Evolutionary conservation across 768 basidiomycete genomes (phyloP), one percentile per base, ranked within the genome.

Genomic region (Candolleomyces aberdarensis): DNA sequence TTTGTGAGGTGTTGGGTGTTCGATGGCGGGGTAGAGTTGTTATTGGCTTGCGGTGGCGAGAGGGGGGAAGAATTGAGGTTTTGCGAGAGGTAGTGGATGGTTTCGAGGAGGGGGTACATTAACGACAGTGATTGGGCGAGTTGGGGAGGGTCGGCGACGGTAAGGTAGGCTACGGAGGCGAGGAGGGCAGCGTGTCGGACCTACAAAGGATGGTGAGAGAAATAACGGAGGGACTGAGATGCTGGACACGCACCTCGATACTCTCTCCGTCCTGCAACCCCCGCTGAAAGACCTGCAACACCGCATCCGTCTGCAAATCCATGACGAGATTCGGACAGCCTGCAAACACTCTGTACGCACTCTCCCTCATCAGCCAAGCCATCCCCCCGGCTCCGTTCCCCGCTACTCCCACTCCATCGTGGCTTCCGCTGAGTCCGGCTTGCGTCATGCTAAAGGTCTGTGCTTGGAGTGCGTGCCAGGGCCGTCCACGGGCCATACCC

Each of bases 401-500:
- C 6, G 36, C 36, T 36, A 7, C 36, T 11, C 36, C 36, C 26
- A 26, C 26, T 26, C 26, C 26, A 26, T 26, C 26, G 26, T 26
- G 26, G 26, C 26, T 26, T 26, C 26, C 26, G 26, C 2, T 26
- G 36, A 8, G 36, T 36, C 36, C 36, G 36, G 36, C 72, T 59
- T 82, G 80, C 0, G 83, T 79, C 88, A 91, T 89, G 50, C 73
- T 78, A 66, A 92, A 92, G 0, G 81, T 79, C 57, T 87, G 88
- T 0, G 83, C 83, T 67, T 92, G 91, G 1, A 93, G 76, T 2
- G 87, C 87, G 67, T 91, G 90, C 91, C 91, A 94, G 2, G 90
- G 91, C 9, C 89, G 73, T 0, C 91, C 92, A 1, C 90, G 81
- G 15, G 72, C 69, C 88, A 93, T 91, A 11, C 84, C 83, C 60